Evolutionary conservation across 2,329 filamentous ascomycete genomes (phyloP), one percentile per base, ranked within the genome.

Genomic region (Sarocladiaceae sp.): DNA sequence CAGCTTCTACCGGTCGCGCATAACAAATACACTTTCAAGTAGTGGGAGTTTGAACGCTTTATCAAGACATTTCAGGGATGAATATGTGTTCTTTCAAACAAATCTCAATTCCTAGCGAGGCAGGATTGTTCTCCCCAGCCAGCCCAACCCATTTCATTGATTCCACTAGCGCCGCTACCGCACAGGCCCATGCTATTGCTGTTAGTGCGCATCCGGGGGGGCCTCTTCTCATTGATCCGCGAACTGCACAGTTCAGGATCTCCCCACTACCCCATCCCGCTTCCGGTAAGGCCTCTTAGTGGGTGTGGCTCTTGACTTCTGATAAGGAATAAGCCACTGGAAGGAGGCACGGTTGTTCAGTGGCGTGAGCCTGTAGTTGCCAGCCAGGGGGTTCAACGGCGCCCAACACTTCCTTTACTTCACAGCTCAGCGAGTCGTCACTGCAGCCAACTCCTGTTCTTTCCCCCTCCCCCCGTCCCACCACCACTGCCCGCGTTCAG

Each of bases 101-200:
- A 26, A 26, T n/a, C 18, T 28, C 40, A 44, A 22, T 20, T 40
- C n/a, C n/a, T n/a, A n/a, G n/a, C n/a, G n/a, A n/a, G n/a, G n/a
- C n/a, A n/a, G n/a, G n/a, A n/a, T n/a, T n/a, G n/a, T n/a, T n/a
- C n/a, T n/a, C n/a, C n/a, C n/a, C 29, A 8, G 15, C 29, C 29
- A 33, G 10, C 29, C 10, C 29, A 33, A 15, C 29, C 29, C 8
- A 33, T 8, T 15, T 33, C 10, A 33, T 10, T 33, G 10, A 8
- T 10, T 33, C 29, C 40, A 46, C 22, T 48, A 48, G 44, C 44
- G 44, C 44, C 18, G 5, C 44, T 48, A 22, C 26, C 26, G 44
- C 25, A 28, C 25, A 2, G 20, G 7, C n/a, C 15, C 22, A 33
- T 13, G 44, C 44, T 33, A 33, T 18, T 46, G 23, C 23, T 46